Evolutionary conservation across 768 basidiomycete genomes (phyloP).

Genomic region (Leccinum variicolor): DNA sequence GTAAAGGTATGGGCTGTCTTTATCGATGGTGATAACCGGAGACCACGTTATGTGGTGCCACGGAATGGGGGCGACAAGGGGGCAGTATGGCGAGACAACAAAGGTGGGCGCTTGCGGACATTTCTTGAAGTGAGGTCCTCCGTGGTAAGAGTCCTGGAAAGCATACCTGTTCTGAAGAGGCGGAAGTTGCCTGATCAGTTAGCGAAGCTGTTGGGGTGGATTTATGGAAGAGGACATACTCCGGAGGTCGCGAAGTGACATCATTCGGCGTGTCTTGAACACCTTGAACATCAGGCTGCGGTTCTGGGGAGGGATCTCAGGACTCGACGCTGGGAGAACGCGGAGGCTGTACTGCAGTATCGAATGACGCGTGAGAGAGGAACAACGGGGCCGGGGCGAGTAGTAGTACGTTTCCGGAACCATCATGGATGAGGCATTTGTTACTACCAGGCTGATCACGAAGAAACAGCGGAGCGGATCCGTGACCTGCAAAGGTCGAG

Average conservation of each 20-base stretch:
- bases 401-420: conserved; percentile 2
- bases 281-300: background rate
- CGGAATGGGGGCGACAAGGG: conserved; percentile 22
- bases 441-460: conserved; percentile 8
- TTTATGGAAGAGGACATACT: conserved; percentile 7
- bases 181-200: background rate
- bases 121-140: background rate
- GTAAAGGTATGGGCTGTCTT: conserved; percentile 45
- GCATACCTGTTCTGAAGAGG: background rate
- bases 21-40: conserved; percentile 45
- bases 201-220: conserved; percentile 5
- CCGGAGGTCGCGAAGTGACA: conserved; percentile 15
- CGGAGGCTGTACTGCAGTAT: conserved; percentile 6
- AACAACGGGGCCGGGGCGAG: conserved; percentile 16
- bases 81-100: conserved; percentile 9
- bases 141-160: background rate
- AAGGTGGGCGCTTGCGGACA: conserved; percentile 2
- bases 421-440: background rate
- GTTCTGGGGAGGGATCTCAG: conserved; percentile 3
- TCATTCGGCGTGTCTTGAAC: conserved; percentile 9
- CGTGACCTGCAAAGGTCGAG: conserved; percentile 11
- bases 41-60: conserved; percentile 33
- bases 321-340: background rate
- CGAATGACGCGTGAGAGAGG: conserved; percentile 7
- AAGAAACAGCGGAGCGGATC: conserved; percentile 8